Percentiles rank a stretch among this genome's conserved stretches.
These are phyloP conservation scores for Beauveria varroae DNA, from an alignment of 2,329 filamentous ascomycete genomes.

Conservation along the genomic window DNA sequence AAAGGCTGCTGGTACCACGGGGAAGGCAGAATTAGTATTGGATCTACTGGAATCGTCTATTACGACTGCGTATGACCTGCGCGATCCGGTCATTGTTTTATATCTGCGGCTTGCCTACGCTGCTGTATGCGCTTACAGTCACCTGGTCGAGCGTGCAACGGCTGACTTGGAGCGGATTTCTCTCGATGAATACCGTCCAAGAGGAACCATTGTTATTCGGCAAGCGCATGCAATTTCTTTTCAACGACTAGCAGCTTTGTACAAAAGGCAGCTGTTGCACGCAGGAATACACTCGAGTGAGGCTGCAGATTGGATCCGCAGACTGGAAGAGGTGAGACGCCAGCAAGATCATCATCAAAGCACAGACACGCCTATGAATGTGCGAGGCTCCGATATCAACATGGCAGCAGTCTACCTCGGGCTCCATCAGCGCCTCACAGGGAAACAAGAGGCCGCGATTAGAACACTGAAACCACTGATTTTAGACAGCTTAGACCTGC, in stretches of 20 bases:
- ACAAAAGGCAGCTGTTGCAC: slow-evolving; percentile 27
- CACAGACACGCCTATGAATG: slow-evolving; percentile 30
- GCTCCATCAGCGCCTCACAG: slow-evolving; percentile 28
- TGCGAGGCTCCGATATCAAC: slow-evolving; percentile 35
- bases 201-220: slow-evolving; percentile 31
- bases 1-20: slow-evolving; percentile 29
- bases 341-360: slow-evolving; percentile 32
- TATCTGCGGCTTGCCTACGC: slow-evolving; percentile 32
- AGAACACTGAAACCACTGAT: slow-evolving; percentile 26
- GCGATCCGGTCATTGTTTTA: slow-evolving; percentile 28
- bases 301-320: slow-evolving; percentile 25
- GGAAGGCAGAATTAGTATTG: slow-evolving; percentile 23
- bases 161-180: slow-evolving; percentile 29
- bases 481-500: slow-evolving; percentile 29
- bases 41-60: slow-evolving; percentile 25
- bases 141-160: slow-evolving; percentile 27
- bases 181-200: slow-evolving; percentile 29
- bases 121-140: slow-evolving; percentile 26
- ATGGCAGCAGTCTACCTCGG: slow-evolving; percentile 33
- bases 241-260: slow-evolving; percentile 30
- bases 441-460: slow-evolving; percentile 20
- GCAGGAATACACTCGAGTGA: slow-evolving; percentile 20
- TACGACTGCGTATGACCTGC: slow-evolving; percentile 23
- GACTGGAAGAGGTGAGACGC: slow-evolving; percentile 27
- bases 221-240: slow-evolving; percentile 33